Conservation (phyloP, 176 grass and related monocot species). For the Oryza longistaminata region DNA sequence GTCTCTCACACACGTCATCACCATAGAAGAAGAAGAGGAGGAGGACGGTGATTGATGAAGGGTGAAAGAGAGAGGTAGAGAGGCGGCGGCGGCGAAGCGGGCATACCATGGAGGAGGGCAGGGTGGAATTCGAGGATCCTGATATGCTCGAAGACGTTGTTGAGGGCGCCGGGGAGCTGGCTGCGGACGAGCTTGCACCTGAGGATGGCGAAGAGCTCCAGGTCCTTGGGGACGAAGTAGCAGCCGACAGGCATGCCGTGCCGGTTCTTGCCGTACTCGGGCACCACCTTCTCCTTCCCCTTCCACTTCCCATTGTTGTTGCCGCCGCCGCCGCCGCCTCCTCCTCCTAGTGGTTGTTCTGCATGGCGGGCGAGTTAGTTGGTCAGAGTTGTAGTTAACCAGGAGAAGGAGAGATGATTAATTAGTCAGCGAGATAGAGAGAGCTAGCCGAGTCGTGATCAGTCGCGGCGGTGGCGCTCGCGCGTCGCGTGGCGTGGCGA, state of each 20-base stretch:
- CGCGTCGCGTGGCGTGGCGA: too few relatives aligned
- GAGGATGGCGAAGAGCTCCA: constrained; percentile 15
- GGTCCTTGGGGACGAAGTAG: neutral
- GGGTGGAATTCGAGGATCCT: constrained; percentile 25
- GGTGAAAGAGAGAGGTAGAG: neutral
- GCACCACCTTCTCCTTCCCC: neutral
- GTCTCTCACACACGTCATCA: neutral
- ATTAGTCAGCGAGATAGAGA: too few relatives aligned
- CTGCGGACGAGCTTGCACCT: neutral
- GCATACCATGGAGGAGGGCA: constrained; percentile 16
- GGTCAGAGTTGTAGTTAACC: too few relatives aligned
- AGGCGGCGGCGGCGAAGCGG: neutral
- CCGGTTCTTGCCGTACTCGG: neutral
- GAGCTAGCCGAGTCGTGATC: too few relatives aligned
- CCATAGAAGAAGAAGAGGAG: too few relatives aligned
- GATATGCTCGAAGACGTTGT: neutral
- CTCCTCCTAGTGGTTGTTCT: too few relatives aligned
- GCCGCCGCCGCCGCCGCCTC: too few relatives aligned
- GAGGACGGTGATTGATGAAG: too few relatives aligned
- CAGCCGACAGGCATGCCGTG: constrained; percentile 30
- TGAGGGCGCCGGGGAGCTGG: neutral
- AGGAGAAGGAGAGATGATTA: too few relatives aligned
- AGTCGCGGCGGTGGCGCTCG: too few relatives aligned
- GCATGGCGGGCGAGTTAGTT: too few relatives aligned
- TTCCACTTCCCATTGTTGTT: neutral